Evolutionary conservation across 208 protist genomes (phyloP), one percentile per base, ranked within the genome.

Genomic region (Trypanosoma boissoni): DNA sequence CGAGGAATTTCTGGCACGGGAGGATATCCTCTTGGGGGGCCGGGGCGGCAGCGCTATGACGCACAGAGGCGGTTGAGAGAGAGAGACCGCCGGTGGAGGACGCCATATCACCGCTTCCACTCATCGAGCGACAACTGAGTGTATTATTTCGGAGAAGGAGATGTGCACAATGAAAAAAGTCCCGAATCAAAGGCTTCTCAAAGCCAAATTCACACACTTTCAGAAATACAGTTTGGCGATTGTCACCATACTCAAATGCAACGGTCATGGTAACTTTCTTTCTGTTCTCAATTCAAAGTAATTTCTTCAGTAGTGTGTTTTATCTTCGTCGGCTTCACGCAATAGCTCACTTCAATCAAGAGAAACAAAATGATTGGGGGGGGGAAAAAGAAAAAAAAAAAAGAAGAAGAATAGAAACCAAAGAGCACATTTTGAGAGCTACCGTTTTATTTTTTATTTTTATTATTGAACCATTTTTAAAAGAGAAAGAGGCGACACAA

Each of bases 1-100:
- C 46, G 34, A 88, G 67, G 10, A 84, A 24, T 43, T 41, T 37
- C 18, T 32, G 51, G n/a, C 26, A 28, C 12, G 29, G 39, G 7
- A 14, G 32, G 8, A 3, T n/a, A 14, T 32, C 39, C 18, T 10
- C 21, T n/a, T 62, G 16, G 51, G 42, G 16, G 58, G 9, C 0
- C 45, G 59, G 16, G 39, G 62, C 12, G 53, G 45, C 18, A 44
- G 54, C 21, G 54, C 39, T 32, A 46, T 34, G 34, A 1, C 39
- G 23, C 56, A 27, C 2, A 1, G 34, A 41, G 12, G 56, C 2
- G 16, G 10, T 39, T 2, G 58, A 64, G 5, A 36, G 24, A 0
- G 49, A 64, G 37, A 64, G 14, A 46, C 58, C 58, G 10, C 26
- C n/a, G 8, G 27, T 44, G 1, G 58, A 46, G 24, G 45, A 45